These are phyloP conservation scores for Bimuria novae-zelandiae DNA, from an alignment of 2,329 filamentous ascomycete species.

Conservation along the genomic window DNA sequence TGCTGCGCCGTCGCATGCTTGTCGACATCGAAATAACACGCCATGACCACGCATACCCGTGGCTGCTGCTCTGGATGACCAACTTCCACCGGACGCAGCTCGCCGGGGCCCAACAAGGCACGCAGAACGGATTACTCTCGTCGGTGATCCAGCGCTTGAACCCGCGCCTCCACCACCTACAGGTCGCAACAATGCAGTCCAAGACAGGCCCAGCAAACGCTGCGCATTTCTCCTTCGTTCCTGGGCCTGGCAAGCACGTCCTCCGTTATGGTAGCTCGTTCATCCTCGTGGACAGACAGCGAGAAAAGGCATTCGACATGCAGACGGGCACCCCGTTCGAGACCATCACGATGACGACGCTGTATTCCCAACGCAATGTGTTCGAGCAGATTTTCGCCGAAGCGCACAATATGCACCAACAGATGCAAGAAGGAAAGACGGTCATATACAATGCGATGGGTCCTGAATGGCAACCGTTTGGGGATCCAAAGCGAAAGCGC, in stretches of 20 bases:
- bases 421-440: slow-evolving; percentile 88
- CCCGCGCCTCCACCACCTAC: slow-evolving; percentile 65
- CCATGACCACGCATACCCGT: slow-evolving; percentile 89
- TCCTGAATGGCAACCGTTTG: slow-evolving; percentile 83
- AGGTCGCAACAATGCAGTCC: slow-evolving; percentile 67
- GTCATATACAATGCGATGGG: slow-evolving; percentile 85
- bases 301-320: slow-evolving; percentile 80
- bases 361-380: slow-evolving; percentile 86
- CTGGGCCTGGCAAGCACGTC: slow-evolving; percentile 87
- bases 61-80: slow-evolving; percentile 94
- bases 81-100: slow-evolving; percentile 72
- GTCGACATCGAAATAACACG: slow-evolving; percentile 96
- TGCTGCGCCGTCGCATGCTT: slow-evolving; percentile 82
- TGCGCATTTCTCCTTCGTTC: slow-evolving; percentile 85
- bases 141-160: slow-evolving; percentile 62
- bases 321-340: slow-evolving; percentile 90
- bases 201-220: slow-evolving; percentile 70
- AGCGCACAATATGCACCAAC: slow-evolving; percentile 78
- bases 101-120: slow-evolving; percentile 43
- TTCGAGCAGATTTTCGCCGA: slow-evolving; percentile 90
- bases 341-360: slow-evolving; percentile 86
- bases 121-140: slow-evolving; percentile 51
- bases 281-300: slow-evolving; percentile 83
- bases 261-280: slow-evolving; percentile 86
- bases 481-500: slow-evolving; percentile 81